Evolutionary conservation across 805 yeast species (phyloP), one percentile per base, ranked within the genome.

Genomic region (Cyberlindnera japonica): DNA sequence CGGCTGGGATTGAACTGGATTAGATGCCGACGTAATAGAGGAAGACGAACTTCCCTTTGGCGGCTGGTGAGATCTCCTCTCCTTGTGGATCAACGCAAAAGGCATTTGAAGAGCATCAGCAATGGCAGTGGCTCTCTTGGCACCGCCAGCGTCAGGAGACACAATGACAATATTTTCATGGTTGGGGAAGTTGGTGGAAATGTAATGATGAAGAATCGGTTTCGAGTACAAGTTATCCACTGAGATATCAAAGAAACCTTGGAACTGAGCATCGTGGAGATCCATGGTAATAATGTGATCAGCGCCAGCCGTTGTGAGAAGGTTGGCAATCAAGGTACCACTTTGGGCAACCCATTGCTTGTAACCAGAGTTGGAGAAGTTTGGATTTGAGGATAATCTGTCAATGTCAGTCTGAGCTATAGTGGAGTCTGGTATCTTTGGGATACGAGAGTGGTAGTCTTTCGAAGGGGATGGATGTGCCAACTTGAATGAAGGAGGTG

Each of bases 81-180:
- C 99, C 64, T 93, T 93, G 65, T 93, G 98, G 49, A 93, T 89
- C 63, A 93, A 70, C 0, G 99, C 99, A 68, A 93, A 90, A 19
- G 89, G 76, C 68, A 93, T 75, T 15, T 87, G 89, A 43, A 93
- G 66, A 1, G 84, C 76, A 64, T 93, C 99, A 2, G 99, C 99
- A 45, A 93, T 75, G 1, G 91, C 83, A 1, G 96, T 86, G 23
- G 99, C 97, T 50, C 99, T 71, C 63, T 93, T 93, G 36, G 99
- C 99, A 47, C 99, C 99, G 57, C 99, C 99, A 17, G 97, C 93
- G 64, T 93, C 99, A 0, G 99, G 99, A 1, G 96, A 88, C 24
- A 93, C 97, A 53, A 93, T 79, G 7, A 93, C 95, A 30, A 91
- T 84, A 29, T 89, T 83, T 50, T 77, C 77, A 58, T 80, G 87